phyloP scores from a whole-genome alignment of 768 basidiomycete genomes.

The Tephrocybe rancida region DNA sequence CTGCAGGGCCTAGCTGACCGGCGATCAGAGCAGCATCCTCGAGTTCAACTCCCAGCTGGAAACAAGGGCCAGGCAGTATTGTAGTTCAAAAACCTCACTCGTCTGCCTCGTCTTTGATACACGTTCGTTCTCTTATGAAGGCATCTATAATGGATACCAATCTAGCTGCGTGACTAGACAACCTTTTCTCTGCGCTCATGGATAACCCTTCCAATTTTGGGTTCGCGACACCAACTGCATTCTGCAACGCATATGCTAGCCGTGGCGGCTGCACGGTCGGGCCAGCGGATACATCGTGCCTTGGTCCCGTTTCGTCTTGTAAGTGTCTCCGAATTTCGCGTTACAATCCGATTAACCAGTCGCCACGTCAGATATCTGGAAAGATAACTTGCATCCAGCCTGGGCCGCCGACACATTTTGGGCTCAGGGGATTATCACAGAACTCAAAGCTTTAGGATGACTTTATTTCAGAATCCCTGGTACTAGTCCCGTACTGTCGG shows the following conservation, averaged over 20 bases:
- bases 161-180: slow-evolving; percentile 9
- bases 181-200: slow-evolving; percentile 21
- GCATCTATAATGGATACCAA: too few relatives aligned
- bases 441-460: not conserved
- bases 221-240: slow-evolving; percentile 18
- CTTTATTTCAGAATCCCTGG: too few relatives aligned
- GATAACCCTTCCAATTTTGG: slow-evolving; percentile 19
- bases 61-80: slow-evolving; percentile 17
- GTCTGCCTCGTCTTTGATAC: slow-evolving; percentile 21
- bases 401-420: slow-evolving; percentile 21
- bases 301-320: slow-evolving; percentile 18
- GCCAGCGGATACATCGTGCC: slow-evolving; percentile 17
- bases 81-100: slow-evolving; percentile 18
- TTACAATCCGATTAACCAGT: not conserved
- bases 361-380: slow-evolving; percentile 22
- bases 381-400: slow-evolving; percentile 22
- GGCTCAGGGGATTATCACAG: slow-evolving; percentile 13
- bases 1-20: not conserved
- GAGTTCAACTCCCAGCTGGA: slow-evolving; percentile 22
- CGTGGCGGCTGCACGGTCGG: slow-evolving; percentile 15
- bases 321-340: not conserved
- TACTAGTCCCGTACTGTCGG: too few relatives aligned
- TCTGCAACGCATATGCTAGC: slow-evolving; percentile 19
- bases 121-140: slow-evolving; percentile 9
- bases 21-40: slow-evolving; percentile 17